Base-by-base conservation (phyloP, 2,329 filamentous ascomycete genomes). In the Cordyceps fumosorosea region DNA sequence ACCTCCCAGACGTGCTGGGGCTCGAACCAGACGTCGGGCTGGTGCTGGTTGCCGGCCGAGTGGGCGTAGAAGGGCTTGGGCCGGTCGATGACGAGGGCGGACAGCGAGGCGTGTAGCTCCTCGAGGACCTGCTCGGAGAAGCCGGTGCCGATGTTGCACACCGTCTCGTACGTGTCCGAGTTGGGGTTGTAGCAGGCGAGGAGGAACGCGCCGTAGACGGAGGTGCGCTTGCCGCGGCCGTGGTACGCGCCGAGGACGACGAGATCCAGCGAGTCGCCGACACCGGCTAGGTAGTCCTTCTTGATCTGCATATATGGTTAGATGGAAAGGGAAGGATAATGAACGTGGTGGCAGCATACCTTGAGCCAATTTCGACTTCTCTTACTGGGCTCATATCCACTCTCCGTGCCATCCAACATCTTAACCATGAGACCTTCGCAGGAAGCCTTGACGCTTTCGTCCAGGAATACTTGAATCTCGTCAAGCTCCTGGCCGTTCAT, bases 371-470 rank as follows among this genome's bases (percentile, higher is more conserved):
- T 99, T 64, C 95, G 90, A 76, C 91, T 96, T 66, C 95, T 89
- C 74, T 96, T 96, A 70, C 91, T 96, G 22, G 95, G 95, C 76
- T 98, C 93, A 72, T 99, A 99, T 69, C 90, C 91, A 68, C 91
- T 96, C 75, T 97, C 93, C 7, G 84, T 80, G 0, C 93, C 95
- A 73, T 98, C 93, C 63, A 99, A 78, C 95, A 99, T 99, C 80
- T 99, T 99, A 16, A 99, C 95, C 95, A 99, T 99, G 59, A 99
- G 80, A 12, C 95, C 95, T 78, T 99, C 95, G 71, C 95, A 99
- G 0, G 91, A 96, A 2, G 93, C 91, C 75, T 96, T 96, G 66
- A 99, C 89, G 69, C 90, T 95, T 63, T 98, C 93, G 70, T 99
- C 95, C 2, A 99, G 82, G 69, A 99, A 89, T 1, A 81, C 83